Evolutionary conservation across 345 rosid genomes (phyloP).

Genomic region (Pelargonium nanum): DNA sequence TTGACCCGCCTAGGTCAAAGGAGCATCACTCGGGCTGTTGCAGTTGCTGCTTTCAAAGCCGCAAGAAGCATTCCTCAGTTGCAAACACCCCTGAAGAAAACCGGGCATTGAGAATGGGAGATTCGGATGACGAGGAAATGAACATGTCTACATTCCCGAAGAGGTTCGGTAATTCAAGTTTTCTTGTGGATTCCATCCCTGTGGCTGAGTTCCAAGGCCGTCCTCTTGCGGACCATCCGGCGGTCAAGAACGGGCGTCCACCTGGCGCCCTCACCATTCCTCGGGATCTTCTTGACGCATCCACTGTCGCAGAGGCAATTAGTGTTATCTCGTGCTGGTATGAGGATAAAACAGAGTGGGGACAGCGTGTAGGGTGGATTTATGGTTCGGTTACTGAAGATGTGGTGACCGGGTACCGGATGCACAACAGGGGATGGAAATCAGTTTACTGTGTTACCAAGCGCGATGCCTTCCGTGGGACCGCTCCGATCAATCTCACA

Average conservation of each 20-base stretch:
- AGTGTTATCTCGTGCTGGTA: constrained; percentile 98
- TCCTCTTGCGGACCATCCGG: constrained; percentile 95
- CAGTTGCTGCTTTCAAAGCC: constrained; percentile 55
- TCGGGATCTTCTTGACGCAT: constrained; percentile 83
- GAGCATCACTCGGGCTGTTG: constrained; percentile 56
- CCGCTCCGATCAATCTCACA: constrained; percentile 93
- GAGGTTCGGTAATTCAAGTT: constrained; percentile 73
- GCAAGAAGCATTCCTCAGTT: constrained; percentile 40
- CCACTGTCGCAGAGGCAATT: constrained; percentile 93
- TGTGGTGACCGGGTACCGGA: constrained; percentile 93
- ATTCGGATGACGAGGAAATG: constrained; percentile 81
- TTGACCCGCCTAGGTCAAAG: constrained; percentile 77
- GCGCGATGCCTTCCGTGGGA: constrained; percentile 96
- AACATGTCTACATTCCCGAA: constrained; percentile 60
- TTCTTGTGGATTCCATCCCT: constrained; percentile 82
- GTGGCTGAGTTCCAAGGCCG: constrained; percentile 94
- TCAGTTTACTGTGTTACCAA: constrained; percentile 95
- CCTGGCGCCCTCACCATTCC: constrained; percentile 96
- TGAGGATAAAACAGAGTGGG: constrained; percentile 99
- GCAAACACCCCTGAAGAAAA: constrained; percentile 72
- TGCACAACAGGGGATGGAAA: constrained; percentile 99
- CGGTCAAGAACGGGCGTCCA: constrained; percentile 81
- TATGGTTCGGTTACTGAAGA: constrained; percentile 99
- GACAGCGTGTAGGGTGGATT: constrained; percentile 74
- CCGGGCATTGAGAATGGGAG: constrained; percentile 74